Percentiles rank a stretch among this genome's conserved stretches.
phyloP scores from a whole-genome alignment of 164 flowering plant genomes.

The Dillenia turbinata region DNA sequence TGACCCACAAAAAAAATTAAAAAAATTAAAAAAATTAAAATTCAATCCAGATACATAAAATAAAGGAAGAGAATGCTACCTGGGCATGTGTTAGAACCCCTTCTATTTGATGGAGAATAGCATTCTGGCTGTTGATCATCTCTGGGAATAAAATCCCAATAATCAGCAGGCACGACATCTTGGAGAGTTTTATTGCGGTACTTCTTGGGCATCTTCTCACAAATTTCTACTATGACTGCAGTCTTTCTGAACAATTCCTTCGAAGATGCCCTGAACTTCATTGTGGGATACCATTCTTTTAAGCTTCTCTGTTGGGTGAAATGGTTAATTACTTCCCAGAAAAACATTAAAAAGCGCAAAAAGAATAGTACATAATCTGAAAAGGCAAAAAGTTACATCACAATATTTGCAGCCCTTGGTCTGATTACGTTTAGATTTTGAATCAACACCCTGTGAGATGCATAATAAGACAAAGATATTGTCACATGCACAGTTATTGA shows the following conservation, averaged over 20 bases:
- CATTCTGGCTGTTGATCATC: slow-evolving; percentile 41
- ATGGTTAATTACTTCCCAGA: slow-evolving; percentile 1
- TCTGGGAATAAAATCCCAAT: slow-evolving; percentile 70
- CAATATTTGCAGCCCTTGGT: slow-evolving; percentile 66
- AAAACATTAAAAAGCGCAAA: slow-evolving; percentile 3
- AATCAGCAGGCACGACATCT: slow-evolving; percentile 53
- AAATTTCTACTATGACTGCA: slow-evolving; percentile 49
- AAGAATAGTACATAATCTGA: not conserved
- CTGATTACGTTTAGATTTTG: slow-evolving; percentile 5
- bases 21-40: not conserved
- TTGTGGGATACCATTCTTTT: slow-evolving; percentile 52
- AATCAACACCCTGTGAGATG: slow-evolving; percentile 33
- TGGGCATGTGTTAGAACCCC: slow-evolving; percentile 62
- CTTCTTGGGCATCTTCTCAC: slow-evolving; percentile 35
- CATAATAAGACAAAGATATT: slow-evolving; percentile 16
- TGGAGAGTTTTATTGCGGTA: slow-evolving; percentile 11
- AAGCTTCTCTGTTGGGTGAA: slow-evolving; percentile 31
- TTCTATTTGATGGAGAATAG: slow-evolving; percentile 25
- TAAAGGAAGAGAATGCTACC: slow-evolving; percentile 33
- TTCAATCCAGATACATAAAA: too few species aligned
- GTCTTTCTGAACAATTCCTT: slow-evolving; percentile 44
- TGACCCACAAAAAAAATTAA: not conserved
- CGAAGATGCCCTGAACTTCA: slow-evolving; percentile 59
- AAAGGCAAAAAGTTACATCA: slow-evolving; percentile 46
- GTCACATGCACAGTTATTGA: too few species aligned